Base-by-base conservation (phyloP, 306 rosid genomes). In the Inga laurina region DNA sequence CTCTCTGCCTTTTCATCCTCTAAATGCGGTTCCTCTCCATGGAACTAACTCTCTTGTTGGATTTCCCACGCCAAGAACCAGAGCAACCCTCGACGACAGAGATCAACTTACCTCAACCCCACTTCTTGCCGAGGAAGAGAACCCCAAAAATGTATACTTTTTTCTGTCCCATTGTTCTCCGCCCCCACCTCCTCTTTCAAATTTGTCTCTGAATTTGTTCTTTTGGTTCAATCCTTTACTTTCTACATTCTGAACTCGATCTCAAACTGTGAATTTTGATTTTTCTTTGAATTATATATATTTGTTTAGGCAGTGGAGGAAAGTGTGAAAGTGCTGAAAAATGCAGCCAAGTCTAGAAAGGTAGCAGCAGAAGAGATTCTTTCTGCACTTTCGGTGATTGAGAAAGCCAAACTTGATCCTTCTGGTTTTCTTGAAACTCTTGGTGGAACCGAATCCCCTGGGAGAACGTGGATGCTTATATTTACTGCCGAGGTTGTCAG, bases 391-490 rank as follows among this genome's bases (percentile, higher is more conserved):
- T 81, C 97, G 30, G 85, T 85, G 75, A 85, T 96, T 84, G 97
- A 96, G 90, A 94, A 89, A 81, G 94, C 97, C 19, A 94, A 96
- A 72, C 30, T 92, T 51, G 95, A 94, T 19, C 97, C 97, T 77
- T 88, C 93, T 51, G 89, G 85, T 51, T 96, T 94, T 89, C 84
- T 94, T 64, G 89, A 88, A 34, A 91, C 88, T 11, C 98, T 96
- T 46, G 97, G 98, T 14, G 97, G 97, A 72, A 86, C 87, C 11
- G 77, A 88, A 87, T 91, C 99, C 74, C 99, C 98, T 19, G 99
- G 99, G 72, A 93, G 97, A 84, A 93, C 97, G 24, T 96, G 97
- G 68, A 62, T 62, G 68, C 68, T 62, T 62, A 27, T 62, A 27
- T 62, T 62, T 27, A 62, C 68, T 62, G 68, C 68, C 18, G 37